Percentiles rank a stretch among this genome's conserved stretches.
Conservation (phyloP, 768 basidiomycete genomes). For the Calocybe cyanea region DNA sequence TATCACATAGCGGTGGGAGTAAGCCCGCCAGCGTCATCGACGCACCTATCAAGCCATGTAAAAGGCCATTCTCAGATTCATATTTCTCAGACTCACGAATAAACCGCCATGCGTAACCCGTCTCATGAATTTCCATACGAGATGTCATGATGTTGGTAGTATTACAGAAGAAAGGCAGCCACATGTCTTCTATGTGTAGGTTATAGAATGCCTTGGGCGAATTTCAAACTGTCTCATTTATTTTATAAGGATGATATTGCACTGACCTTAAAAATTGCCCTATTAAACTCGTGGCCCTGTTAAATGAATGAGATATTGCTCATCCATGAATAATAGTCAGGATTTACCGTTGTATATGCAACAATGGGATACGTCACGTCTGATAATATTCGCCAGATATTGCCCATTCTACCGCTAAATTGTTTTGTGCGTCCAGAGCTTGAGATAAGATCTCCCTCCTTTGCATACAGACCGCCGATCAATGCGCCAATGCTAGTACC, state of each 20-base stretch:
- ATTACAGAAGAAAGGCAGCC: constrained; percentile 98
- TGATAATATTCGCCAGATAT: constrained; percentile 89
- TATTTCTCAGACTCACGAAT: constrained; percentile 51
- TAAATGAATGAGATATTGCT: constrained; percentile 5
- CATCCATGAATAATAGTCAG: neutral
- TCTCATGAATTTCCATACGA: constrained; percentile 95
- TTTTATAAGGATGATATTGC: too few species aligned
- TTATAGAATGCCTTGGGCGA: constrained; percentile 95
- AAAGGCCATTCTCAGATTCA: constrained; percentile 7
- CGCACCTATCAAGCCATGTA: constrained; percentile 52
- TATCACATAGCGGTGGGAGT: constrained; percentile 90
- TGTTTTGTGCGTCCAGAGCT: constrained; percentile 84
- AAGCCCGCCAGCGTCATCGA: constrained; percentile 98
- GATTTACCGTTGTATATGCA: constrained; percentile 76
- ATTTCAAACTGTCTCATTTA: too few species aligned
- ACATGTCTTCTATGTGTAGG: constrained; percentile 96
- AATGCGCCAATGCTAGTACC: constrained; percentile 90
- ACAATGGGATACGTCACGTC: constrained; percentile 93
- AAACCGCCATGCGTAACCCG: constrained; percentile 97
- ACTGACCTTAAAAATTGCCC: constrained; percentile 83
- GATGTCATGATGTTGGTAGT: constrained; percentile 96
- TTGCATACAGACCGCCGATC: constrained; percentile 92
- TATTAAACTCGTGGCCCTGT: constrained; percentile 92
- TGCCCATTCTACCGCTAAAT: constrained; percentile 88
- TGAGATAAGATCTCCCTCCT: constrained; percentile 88